Evolutionary conservation across 306 rosid species (phyloP).

Genomic region (Cicer bijugum): DNA sequence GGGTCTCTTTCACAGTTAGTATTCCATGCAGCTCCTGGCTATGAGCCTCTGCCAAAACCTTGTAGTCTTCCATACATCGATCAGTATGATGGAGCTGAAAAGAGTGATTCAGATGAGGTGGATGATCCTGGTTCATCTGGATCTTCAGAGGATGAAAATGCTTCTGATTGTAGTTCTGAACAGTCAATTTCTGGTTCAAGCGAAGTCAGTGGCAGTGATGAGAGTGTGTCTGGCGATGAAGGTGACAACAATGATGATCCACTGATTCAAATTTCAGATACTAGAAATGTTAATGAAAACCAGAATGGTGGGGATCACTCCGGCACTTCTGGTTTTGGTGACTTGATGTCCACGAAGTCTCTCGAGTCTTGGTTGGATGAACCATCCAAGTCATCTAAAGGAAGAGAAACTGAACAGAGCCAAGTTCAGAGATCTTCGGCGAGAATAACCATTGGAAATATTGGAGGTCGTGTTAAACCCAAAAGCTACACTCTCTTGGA

Average conservation of each 20-base stretch:
- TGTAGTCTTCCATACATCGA: conserved; percentile 59
- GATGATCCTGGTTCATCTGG: conserved; percentile 66
- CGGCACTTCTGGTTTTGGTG: conserved; percentile 61
- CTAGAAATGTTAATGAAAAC: conserved; percentile 51
- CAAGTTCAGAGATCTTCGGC: conserved; percentile 67
- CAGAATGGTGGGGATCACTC: conserved; percentile 62
- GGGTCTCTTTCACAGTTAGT: conserved; percentile 97
- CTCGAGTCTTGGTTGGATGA: conserved; percentile 93
- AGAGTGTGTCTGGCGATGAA: conserved; percentile 54
- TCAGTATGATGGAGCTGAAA: conserved; percentile 48
- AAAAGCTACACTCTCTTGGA: conserved; percentile 77
- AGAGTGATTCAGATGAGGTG: conserved; percentile 51
- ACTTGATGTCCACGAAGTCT: conserved; percentile 75
- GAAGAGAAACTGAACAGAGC: conserved; percentile 56
- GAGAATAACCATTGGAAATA: conserved; percentile 82
- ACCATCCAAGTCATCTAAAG: conserved; percentile 65
- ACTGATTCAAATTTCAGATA: conserved; percentile 77
- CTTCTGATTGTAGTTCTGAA: conserved; percentile 71
- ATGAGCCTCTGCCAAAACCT: conserved; percentile 97
- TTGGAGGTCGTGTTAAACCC: conserved; percentile 63
- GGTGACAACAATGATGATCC: conserved; percentile 56
- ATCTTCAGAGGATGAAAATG: conserved; percentile 74
- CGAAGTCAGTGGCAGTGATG: conserved; percentile 55
- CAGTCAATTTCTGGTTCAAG: conserved; percentile 65
- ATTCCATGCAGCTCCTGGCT: conserved; percentile 98